These are phyloP conservation scores for Calonectria multiphialidica DNA, from an alignment of 2,329 filamentous ascomycete genomes.

Conservation along the genomic window DNA sequence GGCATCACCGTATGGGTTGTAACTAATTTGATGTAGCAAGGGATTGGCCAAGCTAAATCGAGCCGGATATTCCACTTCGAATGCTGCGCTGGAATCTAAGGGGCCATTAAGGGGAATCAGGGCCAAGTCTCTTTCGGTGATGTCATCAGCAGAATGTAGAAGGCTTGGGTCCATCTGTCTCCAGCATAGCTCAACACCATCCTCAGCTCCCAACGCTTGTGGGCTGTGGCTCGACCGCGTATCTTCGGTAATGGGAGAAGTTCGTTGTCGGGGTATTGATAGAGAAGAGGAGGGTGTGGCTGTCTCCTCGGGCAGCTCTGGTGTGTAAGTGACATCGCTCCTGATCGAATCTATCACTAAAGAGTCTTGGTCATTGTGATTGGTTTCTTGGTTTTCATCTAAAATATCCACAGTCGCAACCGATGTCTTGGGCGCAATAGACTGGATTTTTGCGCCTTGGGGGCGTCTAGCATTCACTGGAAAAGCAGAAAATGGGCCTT, in stretches of 20 bases:
- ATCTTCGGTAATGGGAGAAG: not conserved
- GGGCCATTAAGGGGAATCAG: not conserved
- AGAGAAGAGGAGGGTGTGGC: not conserved
- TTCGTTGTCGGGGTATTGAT: not conserved
- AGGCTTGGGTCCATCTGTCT: too few species aligned
- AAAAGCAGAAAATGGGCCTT: constrained; percentile 24
- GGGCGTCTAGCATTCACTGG: not conserved
- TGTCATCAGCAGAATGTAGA: too few species aligned
- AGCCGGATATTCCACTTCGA: not conserved
- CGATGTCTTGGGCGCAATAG: too few species aligned
- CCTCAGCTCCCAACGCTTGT: not conserved
- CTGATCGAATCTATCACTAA: not conserved
- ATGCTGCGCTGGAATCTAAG: not conserved
- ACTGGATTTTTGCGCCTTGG: not conserved
- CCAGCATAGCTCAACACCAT: not conserved
- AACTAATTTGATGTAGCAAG: not conserved
- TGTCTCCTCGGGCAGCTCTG: not conserved
- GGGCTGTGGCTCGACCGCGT: too few species aligned
- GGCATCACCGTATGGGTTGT: constrained; percentile 4
- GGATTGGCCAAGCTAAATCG: not conserved
- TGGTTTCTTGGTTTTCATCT: not conserved
- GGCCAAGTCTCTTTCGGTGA: not conserved
- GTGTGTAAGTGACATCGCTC: not conserved
- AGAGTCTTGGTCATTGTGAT: not conserved
- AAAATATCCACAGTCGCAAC: not conserved